Evolutionary conservation across 306 rosid species (phyloP).

Genomic region (Inga oerstediana): DNA sequence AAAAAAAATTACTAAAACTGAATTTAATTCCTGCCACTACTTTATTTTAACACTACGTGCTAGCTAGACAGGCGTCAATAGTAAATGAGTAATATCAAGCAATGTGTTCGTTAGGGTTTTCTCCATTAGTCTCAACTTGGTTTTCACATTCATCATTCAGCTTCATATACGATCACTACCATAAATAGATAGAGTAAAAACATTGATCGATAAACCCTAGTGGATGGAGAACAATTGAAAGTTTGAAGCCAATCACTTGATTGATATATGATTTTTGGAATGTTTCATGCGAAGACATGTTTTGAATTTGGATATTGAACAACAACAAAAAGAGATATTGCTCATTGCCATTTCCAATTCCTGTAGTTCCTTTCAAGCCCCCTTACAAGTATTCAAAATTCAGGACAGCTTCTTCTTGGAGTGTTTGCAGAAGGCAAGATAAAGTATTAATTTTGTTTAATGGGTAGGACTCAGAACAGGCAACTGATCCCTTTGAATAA

Average conservation of each 20-base stretch:
- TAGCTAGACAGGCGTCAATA: background rate
- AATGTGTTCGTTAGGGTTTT: background rate
- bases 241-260: background rate
- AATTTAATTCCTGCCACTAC: constrained; percentile 34
- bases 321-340: background rate
- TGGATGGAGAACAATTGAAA: background rate
- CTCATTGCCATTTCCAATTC: background rate
- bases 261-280: background rate
- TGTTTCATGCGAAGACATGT: background rate
- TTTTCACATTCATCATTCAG: constrained; percentile 35
- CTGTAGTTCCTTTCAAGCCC: background rate
- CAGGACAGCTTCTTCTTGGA: background rate
- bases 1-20: background rate
- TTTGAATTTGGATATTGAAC: background rate
- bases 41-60: constrained; percentile 20
- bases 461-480: background rate
- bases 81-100: background rate
- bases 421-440: background rate
- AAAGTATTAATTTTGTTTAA: background rate
- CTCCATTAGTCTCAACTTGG: background rate
- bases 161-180: constrained; percentile 72
- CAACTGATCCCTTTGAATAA: background rate
- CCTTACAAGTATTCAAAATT: background rate
- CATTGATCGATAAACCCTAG: background rate
- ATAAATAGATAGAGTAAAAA: constrained; percentile 26